These are phyloP conservation scores for Gastrodia elata DNA, from an alignment of 106 monocot species.

Conservation along the genomic window DNA sequence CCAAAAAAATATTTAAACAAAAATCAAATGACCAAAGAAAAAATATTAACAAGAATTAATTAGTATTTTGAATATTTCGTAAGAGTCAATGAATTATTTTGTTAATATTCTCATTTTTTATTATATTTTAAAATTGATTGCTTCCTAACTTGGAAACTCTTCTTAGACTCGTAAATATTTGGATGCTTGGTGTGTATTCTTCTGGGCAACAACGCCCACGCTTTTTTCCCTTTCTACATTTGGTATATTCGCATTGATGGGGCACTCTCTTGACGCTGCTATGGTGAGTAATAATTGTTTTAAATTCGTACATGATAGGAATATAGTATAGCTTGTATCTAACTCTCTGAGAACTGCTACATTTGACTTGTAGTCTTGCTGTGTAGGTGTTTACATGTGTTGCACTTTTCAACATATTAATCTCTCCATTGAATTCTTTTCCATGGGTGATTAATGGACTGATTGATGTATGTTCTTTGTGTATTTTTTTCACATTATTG, in stretches of 20 bases:
- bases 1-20: no score
- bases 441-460: slow-evolving; percentile 99
- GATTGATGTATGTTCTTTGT: slow-evolving; percentile 73
- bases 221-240: slow-evolving; percentile 94
- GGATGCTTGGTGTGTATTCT: slow-evolving; percentile 99
- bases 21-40: no score
- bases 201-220: slow-evolving; percentile 97
- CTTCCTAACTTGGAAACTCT: background rate
- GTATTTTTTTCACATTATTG: background rate
- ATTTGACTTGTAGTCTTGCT: background rate
- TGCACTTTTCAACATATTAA: slow-evolving; percentile 90
- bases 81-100: no score
- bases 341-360: background rate
- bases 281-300: slow-evolving; percentile 40
- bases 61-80: no score
- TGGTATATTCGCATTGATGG: slow-evolving; percentile 75
- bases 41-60: no score
- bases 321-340: background rate
- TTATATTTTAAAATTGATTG: background rate
- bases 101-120: background rate
- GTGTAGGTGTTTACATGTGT: slow-evolving; percentile 93
- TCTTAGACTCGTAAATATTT: slow-evolving; percentile 86
- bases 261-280: slow-evolving; percentile 80
- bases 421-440: slow-evolving; percentile 91
- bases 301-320: background rate